Percentiles rank a stretch among this genome's conserved stretches.
phyloP scores from a whole-genome alignment of 2,329 filamentous ascomycete genomes.

The Claviceps humidiphila region DNA sequence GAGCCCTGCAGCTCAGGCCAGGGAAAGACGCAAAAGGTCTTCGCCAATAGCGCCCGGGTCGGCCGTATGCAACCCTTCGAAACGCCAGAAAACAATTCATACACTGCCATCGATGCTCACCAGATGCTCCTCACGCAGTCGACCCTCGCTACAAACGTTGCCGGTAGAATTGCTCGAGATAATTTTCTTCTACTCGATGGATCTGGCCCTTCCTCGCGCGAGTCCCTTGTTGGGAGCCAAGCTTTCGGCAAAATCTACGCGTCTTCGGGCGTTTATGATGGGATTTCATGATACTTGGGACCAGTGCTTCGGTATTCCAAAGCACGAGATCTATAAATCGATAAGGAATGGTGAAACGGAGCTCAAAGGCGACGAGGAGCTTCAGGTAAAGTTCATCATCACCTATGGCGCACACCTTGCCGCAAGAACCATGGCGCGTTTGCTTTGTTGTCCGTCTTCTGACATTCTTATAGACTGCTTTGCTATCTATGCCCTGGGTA shows the following conservation, averaged over 20 bases:
- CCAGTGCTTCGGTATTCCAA: constrained; percentile 18
- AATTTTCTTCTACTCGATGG: constrained; percentile 38
- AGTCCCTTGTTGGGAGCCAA: constrained; percentile 28
- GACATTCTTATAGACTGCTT: constrained; percentile 20
- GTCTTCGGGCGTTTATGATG: constrained; percentile 23
- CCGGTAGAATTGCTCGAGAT: constrained; percentile 40
- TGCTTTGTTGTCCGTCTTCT: background rate
- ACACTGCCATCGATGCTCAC: constrained; percentile 18
- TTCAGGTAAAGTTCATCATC: constrained; percentile 26
- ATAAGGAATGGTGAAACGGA: background rate
- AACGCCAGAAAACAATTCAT: constrained; percentile 15
- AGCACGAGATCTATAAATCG: background rate
- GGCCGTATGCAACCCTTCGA: background rate
- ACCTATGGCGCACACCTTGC: background rate
- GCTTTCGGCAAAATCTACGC: constrained; percentile 28
- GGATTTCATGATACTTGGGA: constrained; percentile 27
- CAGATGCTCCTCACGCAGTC: constrained; percentile 13
- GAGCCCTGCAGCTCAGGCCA: constrained; percentile 34
- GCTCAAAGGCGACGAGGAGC: constrained; percentile 23
- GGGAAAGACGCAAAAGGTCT: constrained; percentile 28
- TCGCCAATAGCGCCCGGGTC: constrained; percentile 7
- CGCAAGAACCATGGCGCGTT: background rate
- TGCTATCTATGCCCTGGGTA: constrained; percentile 32
- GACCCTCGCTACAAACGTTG: constrained; percentile 21
- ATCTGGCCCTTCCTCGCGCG: constrained; percentile 31